These are phyloP conservation scores for Triticum turgidum DNA, from an alignment of 176 grass and related monocot genomes.

Conservation along the genomic window DNA sequence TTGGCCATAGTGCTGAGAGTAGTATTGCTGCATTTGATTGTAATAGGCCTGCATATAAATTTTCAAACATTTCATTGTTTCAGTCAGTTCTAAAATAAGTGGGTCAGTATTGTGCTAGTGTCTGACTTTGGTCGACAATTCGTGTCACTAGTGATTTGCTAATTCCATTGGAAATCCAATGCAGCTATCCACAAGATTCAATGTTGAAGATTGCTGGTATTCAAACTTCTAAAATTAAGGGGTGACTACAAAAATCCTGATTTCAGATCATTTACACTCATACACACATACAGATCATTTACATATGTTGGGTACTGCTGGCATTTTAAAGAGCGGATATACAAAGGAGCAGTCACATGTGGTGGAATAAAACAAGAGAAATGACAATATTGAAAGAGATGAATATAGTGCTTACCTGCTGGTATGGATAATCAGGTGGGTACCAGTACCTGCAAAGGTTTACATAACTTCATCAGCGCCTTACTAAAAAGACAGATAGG, in stretches of 20 bases:
- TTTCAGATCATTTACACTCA: neutral
- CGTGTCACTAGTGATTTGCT: neutral
- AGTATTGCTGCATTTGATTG: constrained; percentile 72
- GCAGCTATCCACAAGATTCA: neutral
- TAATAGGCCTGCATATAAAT: constrained; percentile 55
- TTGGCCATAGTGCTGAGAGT: constrained; percentile 63
- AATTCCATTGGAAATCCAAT: neutral
- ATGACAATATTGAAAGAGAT: neutral
- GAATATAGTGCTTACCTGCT: constrained; percentile 55
- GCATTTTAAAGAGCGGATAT: neutral
- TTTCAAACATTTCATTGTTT: constrained; percentile 18
- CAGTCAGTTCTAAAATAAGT: neutral
- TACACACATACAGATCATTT: no score
- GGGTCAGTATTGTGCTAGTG: neutral
- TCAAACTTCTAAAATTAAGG: neutral
- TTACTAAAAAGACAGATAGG: constrained; percentile 31
- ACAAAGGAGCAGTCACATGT: constrained; percentile 3
- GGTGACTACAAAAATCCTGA: neutral
- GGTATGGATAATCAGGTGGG: constrained; percentile 70
- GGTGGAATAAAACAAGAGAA: constrained; percentile 9
- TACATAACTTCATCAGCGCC: constrained; percentile 39
- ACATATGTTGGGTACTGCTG: neutral
- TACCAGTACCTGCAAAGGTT: constrained; percentile 86
- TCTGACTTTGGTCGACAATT: neutral
- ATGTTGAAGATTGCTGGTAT: neutral